Base-by-base conservation (phyloP, 805 yeast species). In the Saccharomycopsis sp. region DNA sequence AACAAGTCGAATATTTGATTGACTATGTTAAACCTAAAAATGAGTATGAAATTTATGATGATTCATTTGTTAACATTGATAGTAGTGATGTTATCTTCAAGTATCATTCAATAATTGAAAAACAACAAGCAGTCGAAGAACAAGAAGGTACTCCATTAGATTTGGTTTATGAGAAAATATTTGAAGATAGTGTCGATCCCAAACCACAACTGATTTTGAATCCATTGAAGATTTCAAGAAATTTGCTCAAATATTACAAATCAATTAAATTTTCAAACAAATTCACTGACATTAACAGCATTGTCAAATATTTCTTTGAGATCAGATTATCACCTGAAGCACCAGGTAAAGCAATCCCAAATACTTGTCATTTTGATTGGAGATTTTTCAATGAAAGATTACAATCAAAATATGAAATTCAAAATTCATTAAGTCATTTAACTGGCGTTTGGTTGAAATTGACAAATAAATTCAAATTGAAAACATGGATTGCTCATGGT, bases 401-500 rank as follows among this genome's bases (percentile, higher is more conserved):
- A 56, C 26, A 32, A 19, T 56, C 63, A 50, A 66, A 73, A 17
- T 71, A 60, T 54, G 40, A 45, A 19, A 28, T 23, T 8, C 24
- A 32, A 22, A 39, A 32, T 14, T 14, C 43, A 17, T 29, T 48
- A 14, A 77, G 74, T 52, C 62, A 77, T 11, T 46, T 75, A 44
- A 59, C 74, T 3, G 62, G 76, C 40, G 76, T 73, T 3, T 77
- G 76, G 68, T 63, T 76, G 28, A 61, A 70, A 34, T 75, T 77
- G 47, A 56, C 75, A 20, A 56, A 62, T 22, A 59, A 67, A 3
- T 58, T 66, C 35, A 75, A 75, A 1, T 50, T 77, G 7, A 59
- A 66, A 11, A 68, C 82, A 3, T 79, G 82, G 84, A 63, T 79
- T 7, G 82, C 82, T 1, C 85, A 79, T 56, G 86, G 86, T 1